Conservation (phyloP, 1,284 basidiomycete genomes). For the Bjerkandera adusta region DNA sequence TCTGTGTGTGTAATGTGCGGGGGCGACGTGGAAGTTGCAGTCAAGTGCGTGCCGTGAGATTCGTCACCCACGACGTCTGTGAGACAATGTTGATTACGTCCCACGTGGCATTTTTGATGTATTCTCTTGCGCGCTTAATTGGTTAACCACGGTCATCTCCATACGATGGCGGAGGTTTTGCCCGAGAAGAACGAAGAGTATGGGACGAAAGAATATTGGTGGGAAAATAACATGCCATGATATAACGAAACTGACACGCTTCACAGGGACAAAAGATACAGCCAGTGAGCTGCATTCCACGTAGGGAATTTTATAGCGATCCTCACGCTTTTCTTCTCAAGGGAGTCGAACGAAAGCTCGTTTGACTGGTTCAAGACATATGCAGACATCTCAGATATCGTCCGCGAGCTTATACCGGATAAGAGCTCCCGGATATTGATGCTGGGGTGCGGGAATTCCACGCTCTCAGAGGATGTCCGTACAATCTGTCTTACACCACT, state of each 20-base stretch:
- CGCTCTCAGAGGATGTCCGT: conserved; percentile 68
- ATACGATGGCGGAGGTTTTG: conserved; percentile 36
- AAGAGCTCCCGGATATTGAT: conserved; percentile 74
- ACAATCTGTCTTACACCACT: background rate
- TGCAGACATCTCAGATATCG: conserved; percentile 56
- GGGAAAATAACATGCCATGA: conserved; percentile 7
- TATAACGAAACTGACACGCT: conserved; percentile 1
- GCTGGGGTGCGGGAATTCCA: conserved; percentile 91
- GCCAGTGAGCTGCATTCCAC: conserved; percentile 43
- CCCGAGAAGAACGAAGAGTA: conserved; percentile 75
- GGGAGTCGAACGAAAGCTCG: conserved; percentile 59
- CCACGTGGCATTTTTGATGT: conserved; percentile 3
- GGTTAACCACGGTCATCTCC: background rate
- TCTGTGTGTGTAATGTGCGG: conserved; percentile 3
- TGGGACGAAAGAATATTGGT: conserved; percentile 77
- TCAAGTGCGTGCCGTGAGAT: too few relatives aligned
- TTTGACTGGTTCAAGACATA: conserved; percentile 92
- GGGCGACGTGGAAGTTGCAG: conserved; percentile 15
- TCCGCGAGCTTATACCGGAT: conserved; percentile 63
- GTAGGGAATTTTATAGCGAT: background rate
- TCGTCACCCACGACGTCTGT: conserved; percentile 1
- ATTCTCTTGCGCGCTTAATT: background rate
- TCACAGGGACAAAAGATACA: conserved; percentile 68
- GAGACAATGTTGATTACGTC: background rate
- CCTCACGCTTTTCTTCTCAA: too few relatives aligned